phyloP scores from a whole-genome alignment of 495 filamentous ascomycete species.

The Aspergillus taichungensis region DNA sequence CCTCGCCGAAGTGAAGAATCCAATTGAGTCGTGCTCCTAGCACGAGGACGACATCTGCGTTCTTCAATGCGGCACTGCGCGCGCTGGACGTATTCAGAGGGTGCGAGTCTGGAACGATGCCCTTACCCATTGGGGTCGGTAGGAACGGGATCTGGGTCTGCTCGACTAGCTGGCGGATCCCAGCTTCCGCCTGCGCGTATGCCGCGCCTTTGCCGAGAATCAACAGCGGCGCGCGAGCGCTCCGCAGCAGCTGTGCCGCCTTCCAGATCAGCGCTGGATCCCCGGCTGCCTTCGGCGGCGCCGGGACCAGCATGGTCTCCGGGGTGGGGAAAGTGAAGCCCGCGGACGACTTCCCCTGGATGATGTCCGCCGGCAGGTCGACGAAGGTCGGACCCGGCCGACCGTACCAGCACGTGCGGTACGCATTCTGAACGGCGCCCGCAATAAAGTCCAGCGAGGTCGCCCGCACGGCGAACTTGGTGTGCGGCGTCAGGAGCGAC shows the following conservation, averaged over 20 bases:
- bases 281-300: conserved; percentile 34
- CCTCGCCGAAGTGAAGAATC: conserved; percentile 54
- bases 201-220: conserved; percentile 56
- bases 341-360: conserved; percentile 32
- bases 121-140: conserved; percentile 58
- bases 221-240: conserved; percentile 46
- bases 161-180: conserved; percentile 40
- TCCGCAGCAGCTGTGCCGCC: conserved; percentile 39
- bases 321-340: conserved; percentile 8
- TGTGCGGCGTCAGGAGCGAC: conserved; percentile 48
- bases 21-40: conserved; percentile 56
- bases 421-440: conserved; percentile 43
- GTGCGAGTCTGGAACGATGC: conserved; percentile 50
- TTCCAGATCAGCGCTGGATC: conserved; percentile 36
- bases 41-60: conserved; percentile 51
- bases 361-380: conserved; percentile 54
- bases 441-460: conserved; percentile 43
- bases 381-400: conserved; percentile 51
- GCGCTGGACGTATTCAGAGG: conserved; percentile 47
- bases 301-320: conserved; percentile 17
- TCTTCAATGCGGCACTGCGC: conserved; percentile 46
- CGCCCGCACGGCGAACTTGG: conserved; percentile 47
- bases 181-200: conserved; percentile 44
- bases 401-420: conserved; percentile 48
- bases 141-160: conserved; percentile 49